These are phyloP conservation scores for Trichoderma afroharzianum DNA, from an alignment of 2,329 filamentous ascomycete species.

Conservation along the genomic window DNA sequence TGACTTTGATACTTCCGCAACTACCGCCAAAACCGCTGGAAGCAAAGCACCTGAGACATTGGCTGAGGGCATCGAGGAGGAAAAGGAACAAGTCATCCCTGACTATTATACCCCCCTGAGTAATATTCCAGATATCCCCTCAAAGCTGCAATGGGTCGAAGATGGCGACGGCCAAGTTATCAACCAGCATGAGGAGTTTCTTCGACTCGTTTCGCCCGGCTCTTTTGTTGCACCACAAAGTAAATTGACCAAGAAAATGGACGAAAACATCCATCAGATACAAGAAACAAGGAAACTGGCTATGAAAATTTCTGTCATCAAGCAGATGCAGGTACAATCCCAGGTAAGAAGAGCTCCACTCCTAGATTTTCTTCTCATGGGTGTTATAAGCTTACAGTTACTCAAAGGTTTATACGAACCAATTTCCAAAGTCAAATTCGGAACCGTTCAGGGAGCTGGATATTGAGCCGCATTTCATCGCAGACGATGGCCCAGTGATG, in stretches of 20 bases:
- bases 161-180: slow-evolving; percentile 86
- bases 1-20: slow-evolving; percentile 35
- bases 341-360: slow-evolving; percentile 60
- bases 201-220: slow-evolving; percentile 71
- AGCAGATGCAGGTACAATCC: slow-evolving; percentile 98
- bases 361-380: not conserved
- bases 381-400: not conserved
- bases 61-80: slow-evolving; percentile 90
- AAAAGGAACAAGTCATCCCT: slow-evolving; percentile 78
- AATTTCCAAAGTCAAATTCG: slow-evolving; percentile 94
- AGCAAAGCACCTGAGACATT: slow-evolving; percentile 66
- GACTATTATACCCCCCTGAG: slow-evolving; percentile 92
- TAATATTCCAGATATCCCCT: slow-evolving; percentile 77
- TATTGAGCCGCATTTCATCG: slow-evolving; percentile 82
- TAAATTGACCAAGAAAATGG: slow-evolving; percentile 72
- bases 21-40: slow-evolving; percentile 43
- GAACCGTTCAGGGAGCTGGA: slow-evolving; percentile 85
- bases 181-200: slow-evolving; percentile 80
- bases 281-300: slow-evolving; percentile 95
- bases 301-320: slow-evolving; percentile 94
- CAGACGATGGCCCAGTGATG: slow-evolving; percentile 85
- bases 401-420: slow-evolving; percentile 84
- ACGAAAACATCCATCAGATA: slow-evolving; percentile 89
- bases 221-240: slow-evolving; percentile 73
- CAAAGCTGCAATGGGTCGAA: slow-evolving; percentile 80